Conservation (phyloP, 768 basidiomycete genomes). For the Inosperma sp. region DNA sequence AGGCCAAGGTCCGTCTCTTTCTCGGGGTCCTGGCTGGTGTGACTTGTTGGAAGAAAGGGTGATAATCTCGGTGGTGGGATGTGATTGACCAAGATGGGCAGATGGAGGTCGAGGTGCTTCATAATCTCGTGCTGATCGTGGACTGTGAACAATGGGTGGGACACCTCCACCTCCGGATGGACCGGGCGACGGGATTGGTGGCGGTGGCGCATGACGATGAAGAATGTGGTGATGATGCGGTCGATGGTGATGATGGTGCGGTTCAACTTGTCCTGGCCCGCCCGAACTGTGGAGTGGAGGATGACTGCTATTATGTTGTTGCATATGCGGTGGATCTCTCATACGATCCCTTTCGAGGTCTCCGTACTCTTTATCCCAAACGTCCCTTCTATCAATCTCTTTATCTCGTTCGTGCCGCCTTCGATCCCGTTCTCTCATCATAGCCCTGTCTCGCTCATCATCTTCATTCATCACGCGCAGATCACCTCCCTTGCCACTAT, state of each 20-base stretch:
- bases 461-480: conserved; percentile 31
- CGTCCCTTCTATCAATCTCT: conserved; percentile 25
- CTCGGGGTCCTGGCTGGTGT: conserved; percentile 30
- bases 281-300: conserved; percentile 30
- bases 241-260: conserved; percentile 40
- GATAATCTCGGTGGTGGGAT: conserved; percentile 48
- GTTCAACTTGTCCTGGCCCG: conserved; percentile 23
- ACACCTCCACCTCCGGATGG: conserved; percentile 15
- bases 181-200: conserved; percentile 32
- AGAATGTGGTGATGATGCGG: conserved; percentile 50
- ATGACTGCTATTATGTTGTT: too few relatives aligned
- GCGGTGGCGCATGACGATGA: conserved; percentile 34
- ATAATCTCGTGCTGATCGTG: conserved; percentile 29
- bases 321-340: conserved; percentile 33
- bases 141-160: conserved; percentile 24
- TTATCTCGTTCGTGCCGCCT: conserved; percentile 19
- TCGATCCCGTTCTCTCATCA: conserved; percentile 24
- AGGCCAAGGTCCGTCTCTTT: conserved; percentile 19
- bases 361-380: conserved; percentile 27
- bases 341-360: conserved; percentile 31
- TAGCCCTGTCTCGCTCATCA: conserved; percentile 35
- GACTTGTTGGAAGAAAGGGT: conserved; percentile 41
- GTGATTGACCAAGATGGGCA: conserved; percentile 30
- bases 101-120: conserved; percentile 31
- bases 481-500: conserved; percentile 14